Evolutionary conservation across 805 yeast genomes (phyloP), one percentile per base, ranked within the genome.

Genomic region (Candida saitoana): DNA sequence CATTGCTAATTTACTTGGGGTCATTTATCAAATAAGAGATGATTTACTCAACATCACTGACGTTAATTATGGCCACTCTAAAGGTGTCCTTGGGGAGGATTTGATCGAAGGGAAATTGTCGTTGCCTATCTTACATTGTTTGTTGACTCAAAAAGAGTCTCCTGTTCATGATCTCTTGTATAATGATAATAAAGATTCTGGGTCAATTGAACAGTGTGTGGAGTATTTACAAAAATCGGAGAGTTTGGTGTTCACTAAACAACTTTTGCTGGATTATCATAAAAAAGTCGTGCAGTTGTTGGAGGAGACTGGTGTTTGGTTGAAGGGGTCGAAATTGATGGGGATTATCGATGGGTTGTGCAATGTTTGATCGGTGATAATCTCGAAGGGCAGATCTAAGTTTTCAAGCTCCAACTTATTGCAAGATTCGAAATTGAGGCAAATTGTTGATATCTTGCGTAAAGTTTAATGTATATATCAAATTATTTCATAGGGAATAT

Each of bases 101-200:
- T 73, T 90, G 22, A 79, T 88, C 0, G 96, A 90, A 58, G 96
- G 96, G 0, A 90, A 89, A 60, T 77, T 84, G 45, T 87, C 96
- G 0, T 84, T 87, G 48, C 96, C 96, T 0, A 79, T 90, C 2
- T 74, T 90, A 14, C 93, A 87, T 59, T 57, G 65, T 42, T 44
- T 62, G 30, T 36, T 32, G 11, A 43, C 40, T 16, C 18, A 46
- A 5, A 17, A 41, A n/a, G 41, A 46, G 12, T 18, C 43, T 6
- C 65, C 65, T 1, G 55, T 65, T 3, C 54, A 55, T 39, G 43
- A 40, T 18, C 38, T 65, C 6, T 45, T 63, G 31, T 51, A 51
- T n/a, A 50, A 45, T 3, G 36, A 39, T 12, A 41, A 29, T 5
- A 45, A 43, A 34, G 18, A 30, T 3, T 40, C 49, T 8, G 42